Conservation (phyloP, 2,329 filamentous ascomycete genomes). For the Pseudofabraea citricarpa region DNA sequence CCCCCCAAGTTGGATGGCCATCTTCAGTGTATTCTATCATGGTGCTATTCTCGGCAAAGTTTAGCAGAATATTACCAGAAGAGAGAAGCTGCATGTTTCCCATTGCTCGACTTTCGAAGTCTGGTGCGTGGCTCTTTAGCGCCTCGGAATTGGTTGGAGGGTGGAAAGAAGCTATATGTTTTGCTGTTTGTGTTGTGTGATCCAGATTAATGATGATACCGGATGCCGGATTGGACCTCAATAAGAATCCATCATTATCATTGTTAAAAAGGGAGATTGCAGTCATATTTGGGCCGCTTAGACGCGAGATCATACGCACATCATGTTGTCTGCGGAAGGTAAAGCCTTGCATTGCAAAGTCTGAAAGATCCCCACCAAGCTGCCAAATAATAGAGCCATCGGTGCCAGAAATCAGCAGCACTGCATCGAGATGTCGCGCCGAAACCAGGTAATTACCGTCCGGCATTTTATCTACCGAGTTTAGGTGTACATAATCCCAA, state of each 20-base stretch:
- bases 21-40: not conserved
- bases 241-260: not conserved
- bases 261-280: not conserved
- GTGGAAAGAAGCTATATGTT: not conserved
- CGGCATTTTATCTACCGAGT: not conserved
- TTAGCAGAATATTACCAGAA: not conserved
- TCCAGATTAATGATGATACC: not conserved
- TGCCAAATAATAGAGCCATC: not conserved
- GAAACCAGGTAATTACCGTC: not conserved
- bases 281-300: not conserved
- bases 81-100: not conserved
- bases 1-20: not conserved
- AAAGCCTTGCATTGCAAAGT: not conserved
- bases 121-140: no score
- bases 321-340: not conserved
- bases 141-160: no score
- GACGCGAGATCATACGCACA: not conserved
- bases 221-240: not conserved
- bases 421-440: not conserved
- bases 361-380: not conserved
- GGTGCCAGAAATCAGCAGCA: not conserved
- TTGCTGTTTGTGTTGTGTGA: not conserved
- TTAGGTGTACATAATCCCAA: slow-evolving; percentile 2
- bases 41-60: not conserved
- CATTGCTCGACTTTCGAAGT: no score